phyloP scores from a whole-genome alignment of 2,329 filamentous ascomycete genomes.

The Aspergillus sp. region DNA sequence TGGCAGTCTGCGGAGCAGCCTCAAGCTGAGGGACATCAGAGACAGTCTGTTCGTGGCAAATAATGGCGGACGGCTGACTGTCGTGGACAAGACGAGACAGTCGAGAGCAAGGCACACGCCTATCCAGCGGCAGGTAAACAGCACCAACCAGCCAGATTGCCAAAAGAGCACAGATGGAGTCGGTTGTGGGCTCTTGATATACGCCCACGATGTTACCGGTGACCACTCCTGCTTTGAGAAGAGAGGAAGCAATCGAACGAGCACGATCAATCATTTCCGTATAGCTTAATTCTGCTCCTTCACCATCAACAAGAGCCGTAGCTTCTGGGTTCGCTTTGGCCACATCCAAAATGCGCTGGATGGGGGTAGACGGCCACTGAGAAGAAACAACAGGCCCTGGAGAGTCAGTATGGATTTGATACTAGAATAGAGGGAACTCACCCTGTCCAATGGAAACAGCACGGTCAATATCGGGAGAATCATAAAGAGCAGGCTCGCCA shows the following conservation, averaged over 20 bases:
- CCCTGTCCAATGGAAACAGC: not conserved
- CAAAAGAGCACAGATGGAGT: conserved; percentile 14
- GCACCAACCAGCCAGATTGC: conserved; percentile 15
- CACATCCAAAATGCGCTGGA: conserved; percentile 34
- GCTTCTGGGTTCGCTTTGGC: conserved; percentile 30
- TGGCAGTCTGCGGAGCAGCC: not conserved
- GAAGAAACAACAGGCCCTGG: not conserved
- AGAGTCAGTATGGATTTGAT: not conserved
- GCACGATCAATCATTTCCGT: conserved; percentile 32
- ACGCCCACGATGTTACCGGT: not conserved
- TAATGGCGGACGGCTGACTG: conserved; percentile 3
- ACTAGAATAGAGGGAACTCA: not conserved
- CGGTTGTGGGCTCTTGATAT: not conserved
- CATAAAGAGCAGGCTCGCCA: not conserved
- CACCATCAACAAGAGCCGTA: conserved; percentile 30
- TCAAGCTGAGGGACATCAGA: not conserved
- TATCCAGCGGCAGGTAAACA: conserved; percentile 20
- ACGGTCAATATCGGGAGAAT: not conserved
- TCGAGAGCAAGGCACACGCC: not conserved
- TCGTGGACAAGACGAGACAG: not conserved
- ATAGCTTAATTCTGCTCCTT: conserved; percentile 36
- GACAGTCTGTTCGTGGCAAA: not conserved
- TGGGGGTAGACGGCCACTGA: conserved; percentile 30
- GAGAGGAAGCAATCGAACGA: conserved; percentile 33
- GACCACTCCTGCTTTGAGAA: conserved; percentile 16